phyloP scores from a whole-genome alignment of 179 eudicot species.

The Gypsophila paniculata region DNA sequence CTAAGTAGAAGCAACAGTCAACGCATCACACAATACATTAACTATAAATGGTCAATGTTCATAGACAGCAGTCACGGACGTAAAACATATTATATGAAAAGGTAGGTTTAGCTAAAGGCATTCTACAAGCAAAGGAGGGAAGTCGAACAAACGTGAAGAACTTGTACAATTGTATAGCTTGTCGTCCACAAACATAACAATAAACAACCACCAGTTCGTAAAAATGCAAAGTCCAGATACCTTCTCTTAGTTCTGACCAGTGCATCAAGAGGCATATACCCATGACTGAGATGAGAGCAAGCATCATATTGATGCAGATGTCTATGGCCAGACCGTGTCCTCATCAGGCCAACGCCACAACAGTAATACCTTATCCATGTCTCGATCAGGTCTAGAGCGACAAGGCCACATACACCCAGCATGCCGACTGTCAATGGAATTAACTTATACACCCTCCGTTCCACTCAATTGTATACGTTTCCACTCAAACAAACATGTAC shows the following conservation, averaged over 20 bases:
- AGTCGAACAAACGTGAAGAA: neutral
- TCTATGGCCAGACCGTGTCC: neutral
- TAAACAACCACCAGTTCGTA: neutral
- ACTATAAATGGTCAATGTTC: neutral
- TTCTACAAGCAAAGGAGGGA: conserved; percentile 18
- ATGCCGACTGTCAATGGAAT: neutral
- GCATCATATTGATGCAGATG: neutral
- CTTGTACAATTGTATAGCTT: neutral
- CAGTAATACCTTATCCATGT: too few relatives aligned
- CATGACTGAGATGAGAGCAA: too few relatives aligned
- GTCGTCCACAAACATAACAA: neutral
- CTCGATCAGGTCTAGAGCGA: neutral
- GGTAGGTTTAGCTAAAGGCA: neutral
- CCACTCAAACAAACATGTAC: too few relatives aligned
- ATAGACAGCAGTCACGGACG: neutral
- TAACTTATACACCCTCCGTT: too few relatives aligned
- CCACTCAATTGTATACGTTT: too few relatives aligned
- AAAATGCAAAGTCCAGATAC: neutral
- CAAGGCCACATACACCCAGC: neutral
- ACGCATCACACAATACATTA: neutral
- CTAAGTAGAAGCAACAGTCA: neutral
- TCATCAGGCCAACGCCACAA: neutral
- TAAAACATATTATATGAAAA: neutral
- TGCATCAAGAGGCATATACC: too few relatives aligned
- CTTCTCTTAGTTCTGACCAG: too few relatives aligned